These are phyloP conservation scores for maize (Zea mays) DNA, from an alignment of 176 grass and related monocot genomes.

Conservation along the genomic window Zm-B73-REFERENCE-NAM-5.0 NC_050102.1:174608001-174608500, in stretches of 20 bases:
- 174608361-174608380: background rate
- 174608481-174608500: too few relatives aligned
- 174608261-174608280: conserved; percentile 30
- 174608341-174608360: conserved; percentile 20
- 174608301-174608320: background rate
- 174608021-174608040: background rate
- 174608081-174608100: background rate
- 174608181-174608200: too few relatives aligned
- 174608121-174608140: background rate
- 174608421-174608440: conserved; percentile 21
- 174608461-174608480: too few relatives aligned
- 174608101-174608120: too few relatives aligned
- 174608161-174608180: conserved; percentile 1
- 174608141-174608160: background rate
- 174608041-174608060: background rate
- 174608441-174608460: conserved; percentile 46
- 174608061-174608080: background rate
- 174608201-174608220: background rate
- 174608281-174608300: conserved; percentile 26
- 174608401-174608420: conserved; percentile 27
- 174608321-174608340: background rate
- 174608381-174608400: background rate
- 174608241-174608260: background rate
- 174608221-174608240: background rate
- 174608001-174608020: too few relatives aligned